Evolutionary conservation across 1,139 yeast species (phyloP), one percentile per base, ranked within the genome.

Genomic region (Geotrichum candidum): DNA sequence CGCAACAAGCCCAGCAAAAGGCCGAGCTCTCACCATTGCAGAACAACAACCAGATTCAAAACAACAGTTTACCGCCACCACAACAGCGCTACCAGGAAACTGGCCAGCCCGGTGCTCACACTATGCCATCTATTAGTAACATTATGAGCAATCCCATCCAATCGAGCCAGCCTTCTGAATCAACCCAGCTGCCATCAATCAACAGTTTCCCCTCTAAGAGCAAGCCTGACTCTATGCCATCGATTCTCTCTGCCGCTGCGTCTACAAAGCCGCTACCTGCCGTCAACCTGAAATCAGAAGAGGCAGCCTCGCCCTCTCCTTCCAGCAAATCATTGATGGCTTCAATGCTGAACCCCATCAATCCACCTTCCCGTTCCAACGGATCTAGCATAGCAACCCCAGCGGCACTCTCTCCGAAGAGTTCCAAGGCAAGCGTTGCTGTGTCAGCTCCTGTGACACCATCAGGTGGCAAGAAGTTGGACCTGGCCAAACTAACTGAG

Each of bases 121-220:
- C 27, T 13, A 56, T 56, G 58, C 58, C 58, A 5, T 50, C 54
- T 18, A 31, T 56, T 48, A 45, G 54, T 15, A 53, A 50, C 18
- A 48, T 54, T 27, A 29, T 56, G 58, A 56, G 50, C 54, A 56
- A 56, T 22, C 58, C 58, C 1, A 31, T 56, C 18, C 54, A 51
- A 35, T 13, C 33, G 22, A 53, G 54, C 22, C 29, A 52, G 3
- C 58, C 38, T 35, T 31, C 48, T 7, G 51, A 50, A n/a, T n/a
- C 50, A 13, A 23, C 57, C 6, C 57, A 54, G 27, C 41, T 54
- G 25, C 57, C 57, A n/a, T 54, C 57, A 1, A 54, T 54, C n/a
- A n/a, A 25, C 15, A 38, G 10, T 27, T 54, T 46, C 45, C 57
- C 33, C 13, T 51, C 29, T 15, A 51, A 13, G 31, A 54, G 56